Evolutionary conservation across 164 flowering plant species (phyloP), one percentile per base, ranked within the genome.

Genomic region (Vitis riparia): DNA sequence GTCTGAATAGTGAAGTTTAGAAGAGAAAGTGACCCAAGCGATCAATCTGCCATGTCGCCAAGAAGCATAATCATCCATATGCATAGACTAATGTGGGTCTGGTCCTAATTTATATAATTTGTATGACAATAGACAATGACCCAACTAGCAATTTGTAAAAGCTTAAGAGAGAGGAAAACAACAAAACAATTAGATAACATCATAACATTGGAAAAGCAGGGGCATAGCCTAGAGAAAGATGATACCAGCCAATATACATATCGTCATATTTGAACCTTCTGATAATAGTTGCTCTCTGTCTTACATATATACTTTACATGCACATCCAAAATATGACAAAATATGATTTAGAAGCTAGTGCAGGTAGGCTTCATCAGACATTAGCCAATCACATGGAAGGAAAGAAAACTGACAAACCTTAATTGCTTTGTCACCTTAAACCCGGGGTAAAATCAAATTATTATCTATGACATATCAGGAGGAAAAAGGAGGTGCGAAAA

Each of bases 401-500:
- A 19, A 17, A 70, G 64, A 62, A 69, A 76, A 52, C 58, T 37
- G 70, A 66, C 69, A 60, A 63, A 68, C 65, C 67, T 23, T 56
- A 11, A 58, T 55, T 57, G 68, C 68, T 67, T 67, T 67, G 66
- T 30, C 71, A 50, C 53, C 68, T 59, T 14, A 69, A 37, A 49
- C 52, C 74, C 62, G 51, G 16, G 48, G 49, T 69, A 16, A 30
- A 51, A 59, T 48, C 52, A 17, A 11, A 49, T 73, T 69, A 62
- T 72, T 78, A 60, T 51, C 66, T 55, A 51, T 71, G 65, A 59
- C 71, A 70, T 29, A 65, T 76, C 13, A 12, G 5, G 71, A 23
- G 5, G 15, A 2, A 55, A 62, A 60, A 47, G 57, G 63, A 37
- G 55, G 17, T 27, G 70, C 16, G 15, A 70, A 73, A 75, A 67